Conservation (phyloP, 2,329 filamentous ascomycete genomes). For the Alternaria sp. region DNA sequence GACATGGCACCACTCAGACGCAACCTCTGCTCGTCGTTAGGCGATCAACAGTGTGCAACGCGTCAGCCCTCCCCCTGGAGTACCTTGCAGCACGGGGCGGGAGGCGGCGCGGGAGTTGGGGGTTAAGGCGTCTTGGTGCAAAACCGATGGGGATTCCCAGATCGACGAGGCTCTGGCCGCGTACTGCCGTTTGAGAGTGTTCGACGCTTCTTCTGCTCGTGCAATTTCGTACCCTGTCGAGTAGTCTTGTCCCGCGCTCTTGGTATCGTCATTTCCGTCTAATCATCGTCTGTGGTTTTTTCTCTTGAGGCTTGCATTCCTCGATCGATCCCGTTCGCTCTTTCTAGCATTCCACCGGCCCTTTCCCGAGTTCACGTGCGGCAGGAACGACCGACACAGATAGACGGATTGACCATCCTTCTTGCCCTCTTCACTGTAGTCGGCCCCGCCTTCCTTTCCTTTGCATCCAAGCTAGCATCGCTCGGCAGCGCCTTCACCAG, state of each 20-base stretch:
- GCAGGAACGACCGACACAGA: conserved; percentile 6
- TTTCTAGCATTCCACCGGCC: not conserved
- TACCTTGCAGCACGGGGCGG: conserved; percentile 8
- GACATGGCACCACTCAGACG: conserved; percentile 1
- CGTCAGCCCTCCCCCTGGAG: conserved; percentile 7
- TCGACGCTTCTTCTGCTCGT: conserved; percentile 8
- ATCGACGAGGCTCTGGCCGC: conserved; percentile 11
- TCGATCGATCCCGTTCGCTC: conserved; percentile 5
- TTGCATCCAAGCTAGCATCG: conserved; percentile 2
- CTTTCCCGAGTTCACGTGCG: not conserved
- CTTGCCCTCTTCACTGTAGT: conserved; percentile 6
- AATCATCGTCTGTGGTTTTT: not conserved
- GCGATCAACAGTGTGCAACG: conserved; percentile 10
- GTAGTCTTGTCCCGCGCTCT: not conserved
- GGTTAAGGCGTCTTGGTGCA: conserved; percentile 4
- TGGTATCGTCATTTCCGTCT: conserved; percentile 7
- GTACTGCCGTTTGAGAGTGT: conserved; percentile 11
- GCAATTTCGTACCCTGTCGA: conserved; percentile 16
- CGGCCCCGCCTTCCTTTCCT: conserved; percentile 12
- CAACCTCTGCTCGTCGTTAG: conserved; percentile 1
- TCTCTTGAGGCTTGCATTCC: not conserved
- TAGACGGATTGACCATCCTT: not conserved
- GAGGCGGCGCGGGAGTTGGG: conserved; percentile 5
- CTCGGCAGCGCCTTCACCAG: not conserved
- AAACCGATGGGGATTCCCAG: conserved; percentile 11